These are phyloP conservation scores for Trichoderma sp. DNA, from an alignment of 2,329 filamentous ascomycete species.

Conservation along the genomic window DNA sequence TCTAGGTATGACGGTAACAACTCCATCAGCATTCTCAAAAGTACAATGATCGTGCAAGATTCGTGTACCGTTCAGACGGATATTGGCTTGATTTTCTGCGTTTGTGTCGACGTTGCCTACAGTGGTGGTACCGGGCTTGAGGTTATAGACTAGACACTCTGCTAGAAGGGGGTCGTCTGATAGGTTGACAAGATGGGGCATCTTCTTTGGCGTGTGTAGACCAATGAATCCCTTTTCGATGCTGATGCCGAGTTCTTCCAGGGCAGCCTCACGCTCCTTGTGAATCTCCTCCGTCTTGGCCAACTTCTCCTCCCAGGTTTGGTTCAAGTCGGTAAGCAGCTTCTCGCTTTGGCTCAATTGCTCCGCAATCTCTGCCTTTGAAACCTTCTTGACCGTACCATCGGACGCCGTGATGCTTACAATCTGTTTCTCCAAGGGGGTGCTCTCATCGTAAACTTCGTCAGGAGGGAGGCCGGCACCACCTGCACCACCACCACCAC, in stretches of 20 bases:
- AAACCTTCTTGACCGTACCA: constrained; percentile 88
- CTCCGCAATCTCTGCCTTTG: constrained; percentile 96
- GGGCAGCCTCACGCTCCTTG: constrained; percentile 89
- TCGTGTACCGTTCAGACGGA: constrained; percentile 88
- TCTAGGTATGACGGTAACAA: constrained; percentile 84
- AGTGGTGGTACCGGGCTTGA: constrained; percentile 91
- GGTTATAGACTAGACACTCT: constrained; percentile 95
- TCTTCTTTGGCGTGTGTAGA: constrained; percentile 94
- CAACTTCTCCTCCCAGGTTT: constrained; percentile 98
- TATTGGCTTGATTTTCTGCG: constrained; percentile 72
- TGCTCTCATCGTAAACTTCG: constrained; percentile 87
- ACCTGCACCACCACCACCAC: constrained; percentile 47
- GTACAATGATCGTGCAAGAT: constrained; percentile 90
- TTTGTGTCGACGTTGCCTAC: constrained; percentile 92
- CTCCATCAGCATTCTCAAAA: constrained; percentile 87
- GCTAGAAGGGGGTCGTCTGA: constrained; percentile 92
- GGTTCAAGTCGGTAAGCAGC: constrained; percentile 89
- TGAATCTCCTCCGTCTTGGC: constrained; percentile 95
- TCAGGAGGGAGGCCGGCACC: constrained; percentile 58
- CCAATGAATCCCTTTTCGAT: constrained; percentile 98
- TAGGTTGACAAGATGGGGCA: constrained; percentile 97
- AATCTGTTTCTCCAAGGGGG: constrained; percentile 91
- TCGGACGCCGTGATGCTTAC: constrained; percentile 88
- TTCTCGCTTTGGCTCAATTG: constrained; percentile 97
- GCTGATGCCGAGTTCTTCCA: constrained; percentile 96